Evolutionary conservation across 139 green algal species (phyloP).

Genomic region (Klebsormidium nitens): DNA sequence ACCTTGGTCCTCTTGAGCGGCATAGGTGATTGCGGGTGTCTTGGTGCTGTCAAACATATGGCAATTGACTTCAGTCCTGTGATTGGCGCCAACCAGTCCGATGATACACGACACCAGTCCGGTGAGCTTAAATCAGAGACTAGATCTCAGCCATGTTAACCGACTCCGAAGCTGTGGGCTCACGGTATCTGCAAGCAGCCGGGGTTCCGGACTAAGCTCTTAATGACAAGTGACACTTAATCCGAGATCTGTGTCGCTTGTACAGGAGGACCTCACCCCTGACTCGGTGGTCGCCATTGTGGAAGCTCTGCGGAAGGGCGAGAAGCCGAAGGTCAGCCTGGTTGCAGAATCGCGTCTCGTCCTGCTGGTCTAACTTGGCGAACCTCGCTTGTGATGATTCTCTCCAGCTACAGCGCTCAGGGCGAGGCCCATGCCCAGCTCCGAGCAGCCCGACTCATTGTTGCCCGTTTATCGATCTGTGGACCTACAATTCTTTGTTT

Average conservation of each 20-base stretch:
- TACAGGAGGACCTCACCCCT: slow-evolving; percentile 89
- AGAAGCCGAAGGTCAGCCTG: slow-evolving; percentile 22
- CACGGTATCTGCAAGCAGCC: no score
- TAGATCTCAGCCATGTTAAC: no score
- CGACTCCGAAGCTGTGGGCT: no score
- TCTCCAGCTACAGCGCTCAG: not conserved
- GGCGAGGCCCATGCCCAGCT: no score
- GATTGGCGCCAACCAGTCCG: no score
- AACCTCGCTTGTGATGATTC: not conserved
- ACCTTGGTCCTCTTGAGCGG: not conserved
- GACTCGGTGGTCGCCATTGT: slow-evolving; percentile 68
- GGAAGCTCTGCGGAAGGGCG: slow-evolving; percentile 54
- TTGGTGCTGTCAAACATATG: no score
- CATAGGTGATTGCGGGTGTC: no score
- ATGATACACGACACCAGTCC: not conserved
- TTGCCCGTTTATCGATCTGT: not conserved
- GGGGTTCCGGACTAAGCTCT: no score
- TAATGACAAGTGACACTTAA: no score
- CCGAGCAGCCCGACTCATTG: no score
- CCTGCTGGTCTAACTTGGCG: not conserved
- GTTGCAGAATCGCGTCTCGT: not conserved
- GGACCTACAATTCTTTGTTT: not conserved
- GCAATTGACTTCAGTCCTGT: no score
- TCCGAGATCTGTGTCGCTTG: not conserved
- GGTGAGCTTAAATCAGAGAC: no score